Evolutionary conservation across 2,329 filamentous ascomycete genomes (phyloP), one percentile per base, ranked within the genome.

Genomic region (Xylaria sp.): DNA sequence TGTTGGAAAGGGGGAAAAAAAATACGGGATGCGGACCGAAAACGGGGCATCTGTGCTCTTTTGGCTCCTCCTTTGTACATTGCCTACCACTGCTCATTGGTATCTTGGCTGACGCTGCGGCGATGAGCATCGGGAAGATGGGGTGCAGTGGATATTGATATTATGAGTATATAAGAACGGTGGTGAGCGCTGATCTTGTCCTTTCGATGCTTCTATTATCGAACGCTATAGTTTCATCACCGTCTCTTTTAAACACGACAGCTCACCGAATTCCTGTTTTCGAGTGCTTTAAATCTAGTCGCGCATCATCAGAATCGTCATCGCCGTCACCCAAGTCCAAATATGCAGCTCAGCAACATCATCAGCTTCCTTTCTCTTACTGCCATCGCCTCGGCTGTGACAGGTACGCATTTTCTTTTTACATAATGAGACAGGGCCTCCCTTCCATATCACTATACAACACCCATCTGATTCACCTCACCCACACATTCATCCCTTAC

Each of bases 331-430:
- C 38, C 28, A 9, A 31, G 5, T 8, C 15, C 50, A 2, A 35
- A 15, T 19, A 75, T 75, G 73, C 72, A 74, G 67, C 70, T 74
- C 67, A 58, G 61, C 64, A 70, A 69, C 56, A 63, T 74, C 63
- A 45, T 74, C 66, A 67, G 67, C 63, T 43, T 73, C 60, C 64
- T 77, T 63, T 69, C 71, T 40, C 55, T 74, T 53, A 69, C 66
- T 58, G 70, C 66, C 57, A 68, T 67, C 50, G 61, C 69, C 61
- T 71, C 69, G 61, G 73, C 73, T 40, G 53, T 66, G 37, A 66
- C 69, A 15, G 71, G 72, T 73, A 70, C 7, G 53, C 33, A n/a
- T 19, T 15, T 31, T 25, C 42, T 12, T 19, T 35, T 8, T 19
- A 21, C 8, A 28, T 37, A 11, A 33, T 11, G 25, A 23, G 31